phyloP scores from a whole-genome alignment of 768 basidiomycete genomes.

The Trametes cingulata region DNA sequence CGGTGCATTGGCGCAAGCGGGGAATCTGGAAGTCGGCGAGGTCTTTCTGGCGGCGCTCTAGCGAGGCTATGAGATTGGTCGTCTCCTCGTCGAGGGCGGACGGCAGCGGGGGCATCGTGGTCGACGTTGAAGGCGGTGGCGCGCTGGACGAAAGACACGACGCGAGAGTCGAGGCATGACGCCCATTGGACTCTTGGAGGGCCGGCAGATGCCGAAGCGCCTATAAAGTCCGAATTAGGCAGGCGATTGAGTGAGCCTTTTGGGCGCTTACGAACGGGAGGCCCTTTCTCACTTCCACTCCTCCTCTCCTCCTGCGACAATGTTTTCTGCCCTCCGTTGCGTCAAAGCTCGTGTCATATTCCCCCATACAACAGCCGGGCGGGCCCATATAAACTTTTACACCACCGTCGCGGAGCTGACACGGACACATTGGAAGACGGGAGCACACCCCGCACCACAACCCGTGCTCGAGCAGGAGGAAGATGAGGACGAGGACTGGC shows the following conservation, averaged over 20 bases:
- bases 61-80: slow-evolving; percentile 47
- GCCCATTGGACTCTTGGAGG: no score
- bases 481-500: slow-evolving; percentile 7
- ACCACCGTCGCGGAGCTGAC: slow-evolving; percentile 26
- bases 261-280: neutral
- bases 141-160: neutral
- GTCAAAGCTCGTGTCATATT: neutral
- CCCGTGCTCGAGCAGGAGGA: slow-evolving; percentile 21
- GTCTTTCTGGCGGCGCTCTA: slow-evolving; percentile 61
- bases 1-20: slow-evolving; percentile 64
- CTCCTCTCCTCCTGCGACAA: neutral
- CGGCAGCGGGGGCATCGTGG: slow-evolving; percentile 65
- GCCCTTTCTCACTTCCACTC: neutral
- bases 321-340: slow-evolving; percentile 5
- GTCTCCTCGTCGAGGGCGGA: slow-evolving; percentile 53
- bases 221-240: neutral
- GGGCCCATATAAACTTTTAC: slow-evolving; percentile 25
- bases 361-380: neutral
- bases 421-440: slow-evolving; percentile 26
- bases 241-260: neutral
- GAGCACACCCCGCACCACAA: slow-evolving; percentile 26
- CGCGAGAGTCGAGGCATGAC: neutral
- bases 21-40: slow-evolving; percentile 73
- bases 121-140: neutral
- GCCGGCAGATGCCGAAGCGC: slow-evolving; percentile 2